Evolutionary conservation across 2,329 filamentous ascomycete genomes (phyloP), one percentile per base, ranked within the genome.

Genomic region (Colletotrichum eremochloae): DNA sequence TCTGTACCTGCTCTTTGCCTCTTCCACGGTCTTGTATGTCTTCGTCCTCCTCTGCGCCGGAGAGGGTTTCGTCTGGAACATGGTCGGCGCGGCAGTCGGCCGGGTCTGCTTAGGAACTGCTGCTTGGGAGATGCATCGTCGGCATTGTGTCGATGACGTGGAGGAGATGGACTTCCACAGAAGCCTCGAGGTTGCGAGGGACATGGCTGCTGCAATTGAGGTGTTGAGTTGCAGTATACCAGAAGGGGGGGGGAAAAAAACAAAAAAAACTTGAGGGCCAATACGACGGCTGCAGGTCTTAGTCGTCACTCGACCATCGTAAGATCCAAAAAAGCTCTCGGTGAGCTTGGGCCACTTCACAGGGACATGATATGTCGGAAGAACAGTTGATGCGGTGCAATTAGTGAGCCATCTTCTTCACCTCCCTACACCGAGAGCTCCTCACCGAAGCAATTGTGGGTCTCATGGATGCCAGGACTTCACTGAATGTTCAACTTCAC

Each of bases 1-100:
- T 74, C 86, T 84, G 75, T 90, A 86, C 74, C 88, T 82, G 79
- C 87, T 89, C 82, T 87, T 88, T 58, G 87, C 87, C 81, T 90
- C 85, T 77, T 90, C 88, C 33, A 90, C 85, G 11, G 88, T 89
- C 81, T 87, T 89, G 77, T 78, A 83, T 63, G 82, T 83, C 73
- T 84, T 84, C 31, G 80, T 81, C 68, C 83, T 82, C 75, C 80
- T 80, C 77, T 84, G 83, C 63, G 77, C 76, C 44, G 82, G 77
- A 3, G 80, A 78, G 74, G 81, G 80, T 76, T 79, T 78, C 55
- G 78, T 77, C 74, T 80, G 81, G 44, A 80, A 58, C 55, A 79
- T 71, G 9, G 74, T 73, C 73, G 78, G 77, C 48, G 78, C 78
- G 65, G 81, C 76, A 40, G 78, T 79, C 60, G 82, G 78, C 68